A percentile compares a stretch with the other conserved stretches of the same genome.
phyloP scores from a whole-genome alignment of 305 asterid species.

The Fraxinus floribunda region DNA sequence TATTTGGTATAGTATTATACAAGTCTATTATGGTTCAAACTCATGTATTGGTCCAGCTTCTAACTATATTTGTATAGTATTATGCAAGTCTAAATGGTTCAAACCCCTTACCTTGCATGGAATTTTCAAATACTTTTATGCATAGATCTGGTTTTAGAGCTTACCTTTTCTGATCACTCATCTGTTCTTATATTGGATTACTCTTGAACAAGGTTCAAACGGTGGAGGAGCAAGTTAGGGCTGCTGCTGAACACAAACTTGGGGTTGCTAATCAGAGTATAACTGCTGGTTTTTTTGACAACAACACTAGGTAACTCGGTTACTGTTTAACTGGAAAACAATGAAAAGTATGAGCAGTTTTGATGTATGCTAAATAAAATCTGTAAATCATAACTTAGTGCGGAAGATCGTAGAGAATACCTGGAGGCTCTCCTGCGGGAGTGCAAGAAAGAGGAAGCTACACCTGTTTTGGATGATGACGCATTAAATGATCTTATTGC shows the following conservation, averaged over 20 bases:
- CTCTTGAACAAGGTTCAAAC: slow-evolving; percentile 67
- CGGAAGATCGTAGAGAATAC: slow-evolving; percentile 98
- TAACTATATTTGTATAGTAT: background rate
- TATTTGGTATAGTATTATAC: background rate
- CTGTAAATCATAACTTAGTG: slow-evolving; percentile 47
- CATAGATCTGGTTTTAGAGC: slow-evolving; percentile 6
- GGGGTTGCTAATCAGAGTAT: slow-evolving; percentile 99
- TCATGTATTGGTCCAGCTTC: background rate
- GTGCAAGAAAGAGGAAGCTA: slow-evolving; percentile 92
- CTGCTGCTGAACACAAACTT: slow-evolving; percentile 99
- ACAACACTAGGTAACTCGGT: slow-evolving; percentile 77
- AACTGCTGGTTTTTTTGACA: slow-evolving; percentile 99
- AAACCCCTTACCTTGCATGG: background rate
- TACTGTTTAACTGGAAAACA: slow-evolving; percentile 16
- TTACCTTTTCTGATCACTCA: background rate
- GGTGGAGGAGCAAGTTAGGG: slow-evolving; percentile 99
- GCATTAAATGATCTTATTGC: slow-evolving; percentile 92
- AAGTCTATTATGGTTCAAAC: background rate
- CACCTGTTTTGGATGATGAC: slow-evolving; percentile 95
- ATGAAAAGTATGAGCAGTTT: slow-evolving; percentile 9
- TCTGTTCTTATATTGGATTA: slow-evolving; percentile 19
- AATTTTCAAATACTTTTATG: background rate
- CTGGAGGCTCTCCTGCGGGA: slow-evolving; percentile 97
- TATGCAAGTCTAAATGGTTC: background rate
- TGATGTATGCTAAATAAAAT: slow-evolving; percentile 21